Conservation (phyloP, 768 basidiomycete genomes). For the Leccinum rimulosum region DNA sequence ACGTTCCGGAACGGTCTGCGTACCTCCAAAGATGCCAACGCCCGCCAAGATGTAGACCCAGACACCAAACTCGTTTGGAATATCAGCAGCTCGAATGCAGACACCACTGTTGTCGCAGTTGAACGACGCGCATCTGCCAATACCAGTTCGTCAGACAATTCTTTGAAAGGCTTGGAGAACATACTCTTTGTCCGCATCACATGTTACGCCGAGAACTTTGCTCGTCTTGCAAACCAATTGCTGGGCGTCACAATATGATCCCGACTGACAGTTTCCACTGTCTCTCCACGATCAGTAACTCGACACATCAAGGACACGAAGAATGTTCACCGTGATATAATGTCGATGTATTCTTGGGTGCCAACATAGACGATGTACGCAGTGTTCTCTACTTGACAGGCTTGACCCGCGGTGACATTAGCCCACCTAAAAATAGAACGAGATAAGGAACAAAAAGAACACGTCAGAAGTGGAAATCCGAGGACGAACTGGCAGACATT, state of each 20-base stretch:
- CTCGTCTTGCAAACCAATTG: conserved; percentile 54
- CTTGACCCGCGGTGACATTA: conserved; percentile 61
- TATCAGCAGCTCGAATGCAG: conserved; percentile 62
- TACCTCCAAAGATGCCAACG: conserved; percentile 70
- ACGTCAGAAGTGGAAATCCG: background rate
- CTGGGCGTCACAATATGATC: conserved; percentile 73
- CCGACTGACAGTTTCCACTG: conserved; percentile 71
- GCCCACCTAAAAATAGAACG: conserved; percentile 58
- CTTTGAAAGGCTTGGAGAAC: conserved; percentile 18
- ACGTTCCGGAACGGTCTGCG: conserved; percentile 19
- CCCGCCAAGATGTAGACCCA: conserved; percentile 76
- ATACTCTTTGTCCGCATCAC: conserved; percentile 60
- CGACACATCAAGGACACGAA: background rate
- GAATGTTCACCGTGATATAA: conserved; percentile 66
- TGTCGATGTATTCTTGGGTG: conserved; percentile 62
- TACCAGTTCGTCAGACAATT: conserved; percentile 26
- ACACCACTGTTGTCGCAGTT: conserved; percentile 62
- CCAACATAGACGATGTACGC: conserved; percentile 69
- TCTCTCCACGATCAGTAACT: background rate
- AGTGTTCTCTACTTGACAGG: conserved; percentile 76
- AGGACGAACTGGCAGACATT: conserved; percentile 72
- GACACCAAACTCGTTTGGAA: conserved; percentile 56
- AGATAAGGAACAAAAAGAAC: background rate
- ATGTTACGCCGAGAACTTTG: conserved; percentile 57
- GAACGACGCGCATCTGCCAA: conserved; percentile 64